Conservation (phyloP, 768 basidiomycete species). For the Suillus bovinus region DNA sequence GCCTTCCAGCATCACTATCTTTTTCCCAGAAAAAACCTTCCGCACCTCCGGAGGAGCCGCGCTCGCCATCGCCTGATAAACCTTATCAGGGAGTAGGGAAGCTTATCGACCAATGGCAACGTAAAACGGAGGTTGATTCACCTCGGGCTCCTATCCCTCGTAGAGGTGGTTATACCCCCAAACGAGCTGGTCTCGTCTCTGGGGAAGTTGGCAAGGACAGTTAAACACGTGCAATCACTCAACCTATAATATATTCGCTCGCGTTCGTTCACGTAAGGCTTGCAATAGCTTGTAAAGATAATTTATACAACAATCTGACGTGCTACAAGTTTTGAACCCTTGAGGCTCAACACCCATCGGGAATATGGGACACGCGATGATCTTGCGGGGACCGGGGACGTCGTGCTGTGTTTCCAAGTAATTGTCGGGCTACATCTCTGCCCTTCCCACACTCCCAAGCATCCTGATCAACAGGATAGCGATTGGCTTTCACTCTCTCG, state of each 20-base stretch:
- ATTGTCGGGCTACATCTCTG: slow-evolving; percentile 46
- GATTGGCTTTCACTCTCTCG: slow-evolving; percentile 44
- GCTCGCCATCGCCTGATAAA: slow-evolving; percentile 70
- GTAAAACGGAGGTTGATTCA: slow-evolving; percentile 60
- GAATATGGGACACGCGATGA: background rate
- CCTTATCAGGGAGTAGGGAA: slow-evolving; percentile 83
- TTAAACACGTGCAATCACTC: slow-evolving; percentile 12
- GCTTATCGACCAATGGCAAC: slow-evolving; percentile 88
- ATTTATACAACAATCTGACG: slow-evolving; percentile 6
- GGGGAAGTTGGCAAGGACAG: slow-evolving; percentile 23
- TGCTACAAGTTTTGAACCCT: background rate
- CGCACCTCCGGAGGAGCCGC: slow-evolving; percentile 26
- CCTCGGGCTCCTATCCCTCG: slow-evolving; percentile 35
- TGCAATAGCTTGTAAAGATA: background rate
- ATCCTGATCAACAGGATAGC: slow-evolving; percentile 35
- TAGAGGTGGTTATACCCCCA: slow-evolving; percentile 39
- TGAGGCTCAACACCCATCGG: background rate
- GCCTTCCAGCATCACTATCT: slow-evolving; percentile 19
- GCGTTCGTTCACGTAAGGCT: background rate
- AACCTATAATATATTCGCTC: slow-evolving; percentile 9
- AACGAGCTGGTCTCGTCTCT: slow-evolving; percentile 39
- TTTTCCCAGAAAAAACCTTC: slow-evolving; percentile 13
- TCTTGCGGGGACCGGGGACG: slow-evolving; percentile 5
- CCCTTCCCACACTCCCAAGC: slow-evolving; percentile 56
- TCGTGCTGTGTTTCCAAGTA: slow-evolving; percentile 34